These are phyloP conservation scores for Beauveria sp. DNA, from an alignment of 2,329 filamentous ascomycete genomes.

Conservation along the genomic window DNA sequence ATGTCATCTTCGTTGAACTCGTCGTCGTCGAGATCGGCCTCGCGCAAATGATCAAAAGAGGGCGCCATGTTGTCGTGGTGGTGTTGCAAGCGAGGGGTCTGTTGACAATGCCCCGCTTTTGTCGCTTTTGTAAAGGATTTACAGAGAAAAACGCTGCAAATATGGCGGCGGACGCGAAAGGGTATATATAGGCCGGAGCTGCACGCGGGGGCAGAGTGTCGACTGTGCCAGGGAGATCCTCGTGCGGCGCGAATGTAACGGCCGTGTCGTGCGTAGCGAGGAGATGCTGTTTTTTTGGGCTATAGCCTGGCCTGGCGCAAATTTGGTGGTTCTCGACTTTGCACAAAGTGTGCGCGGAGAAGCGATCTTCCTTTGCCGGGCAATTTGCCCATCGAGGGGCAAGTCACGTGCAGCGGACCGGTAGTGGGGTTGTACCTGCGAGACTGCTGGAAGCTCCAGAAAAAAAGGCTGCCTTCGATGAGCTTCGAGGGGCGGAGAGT, in stretches of 20 bases:
- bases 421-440: conserved; percentile 5
- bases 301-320: conserved; percentile 19
- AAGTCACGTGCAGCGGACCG: conserved; percentile 30
- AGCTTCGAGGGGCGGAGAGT: conserved; percentile 12
- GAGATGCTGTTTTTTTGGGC: conserved; percentile 8
- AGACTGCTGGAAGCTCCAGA: conserved; percentile 11
- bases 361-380: conserved; percentile 30
- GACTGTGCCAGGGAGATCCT: conserved; percentile 1
- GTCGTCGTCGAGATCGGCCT: conserved; percentile 80
- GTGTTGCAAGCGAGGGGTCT: conserved; percentile 24
- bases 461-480: conserved; percentile 13
- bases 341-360: conserved; percentile 31
- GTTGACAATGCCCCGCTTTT: conserved; percentile 30
- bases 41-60: conserved; percentile 85
- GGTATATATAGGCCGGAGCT: not conserved
- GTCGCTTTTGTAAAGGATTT: conserved; percentile 1
- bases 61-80: conserved; percentile 65
- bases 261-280: conserved; percentile 22
- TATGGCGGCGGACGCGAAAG: not conserved
- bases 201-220: conserved; percentile 7
- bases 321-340: conserved; percentile 32
- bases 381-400: conserved; percentile 26
- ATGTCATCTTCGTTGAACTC: conserved; percentile 89
- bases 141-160: not conserved
- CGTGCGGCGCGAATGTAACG: conserved; percentile 12